A percentile compares a stretch with the other conserved stretches of the same genome.
Evolutionary conservation across 2,329 filamentous ascomycete genomes (phyloP).

Genomic region (Penicillium fuscoglaucum): DNA sequence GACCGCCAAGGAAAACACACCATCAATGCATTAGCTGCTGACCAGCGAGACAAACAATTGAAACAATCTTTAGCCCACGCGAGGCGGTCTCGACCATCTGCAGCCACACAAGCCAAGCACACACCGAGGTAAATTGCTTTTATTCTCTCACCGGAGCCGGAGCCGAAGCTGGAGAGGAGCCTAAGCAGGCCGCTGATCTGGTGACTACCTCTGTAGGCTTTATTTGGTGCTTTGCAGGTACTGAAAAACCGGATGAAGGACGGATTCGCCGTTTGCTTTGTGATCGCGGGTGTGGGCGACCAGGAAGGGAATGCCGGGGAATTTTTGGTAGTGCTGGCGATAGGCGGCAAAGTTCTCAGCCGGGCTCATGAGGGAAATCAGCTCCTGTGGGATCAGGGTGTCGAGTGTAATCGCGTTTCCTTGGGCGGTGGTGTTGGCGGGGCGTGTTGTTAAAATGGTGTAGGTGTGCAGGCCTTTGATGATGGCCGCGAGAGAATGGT

Average conservation of each 20-base stretch:
- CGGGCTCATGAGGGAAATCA: conserved; percentile 31
- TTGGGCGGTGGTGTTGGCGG: conserved; percentile 13
- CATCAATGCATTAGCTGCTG: background rate
- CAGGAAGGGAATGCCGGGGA: conserved; percentile 43
- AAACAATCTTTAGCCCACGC: conserved; percentile 3
- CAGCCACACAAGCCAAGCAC: conserved; percentile 19
- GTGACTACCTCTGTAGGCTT: background rate
- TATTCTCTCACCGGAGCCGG: conserved; percentile 4
- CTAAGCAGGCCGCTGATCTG: conserved; percentile 3
- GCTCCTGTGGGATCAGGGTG: conserved; percentile 26
- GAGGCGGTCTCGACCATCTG: conserved; percentile 12
- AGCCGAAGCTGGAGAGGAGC: background rate
- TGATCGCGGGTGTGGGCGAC: conserved; percentile 40
- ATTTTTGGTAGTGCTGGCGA: conserved; percentile 33
- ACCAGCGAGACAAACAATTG: conserved; percentile 2
- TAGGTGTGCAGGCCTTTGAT: conserved; percentile 40
- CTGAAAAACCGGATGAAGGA: conserved; percentile 32
- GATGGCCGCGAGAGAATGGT: conserved; percentile 41
- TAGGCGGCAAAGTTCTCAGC: conserved; percentile 39
- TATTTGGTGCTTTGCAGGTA: conserved; percentile 19
- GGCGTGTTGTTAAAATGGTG: conserved; percentile 28
- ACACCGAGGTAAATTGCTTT: background rate
- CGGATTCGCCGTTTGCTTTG: conserved; percentile 29
- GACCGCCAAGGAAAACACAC: conserved; percentile 6
- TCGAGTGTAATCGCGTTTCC: conserved; percentile 24